Conservation (phyloP, 257 asterid genomes). For the Plantago major region DNA sequence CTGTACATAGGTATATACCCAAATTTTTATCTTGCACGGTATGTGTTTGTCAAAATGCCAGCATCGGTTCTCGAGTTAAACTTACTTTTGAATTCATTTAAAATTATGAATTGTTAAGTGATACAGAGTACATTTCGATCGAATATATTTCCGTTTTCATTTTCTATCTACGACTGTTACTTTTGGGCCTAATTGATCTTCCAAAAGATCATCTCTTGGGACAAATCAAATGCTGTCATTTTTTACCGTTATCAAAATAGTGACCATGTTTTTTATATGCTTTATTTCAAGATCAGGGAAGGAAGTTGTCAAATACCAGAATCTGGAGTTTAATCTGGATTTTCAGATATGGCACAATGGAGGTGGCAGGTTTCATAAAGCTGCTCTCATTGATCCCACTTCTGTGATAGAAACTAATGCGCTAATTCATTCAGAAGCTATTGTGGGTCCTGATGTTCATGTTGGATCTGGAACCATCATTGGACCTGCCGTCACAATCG, state of each 20-base stretch:
- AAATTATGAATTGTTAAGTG: neutral
- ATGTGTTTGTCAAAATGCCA: slow-evolving; percentile 41
- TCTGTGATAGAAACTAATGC: slow-evolving; percentile 70
- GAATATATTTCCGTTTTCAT: neutral
- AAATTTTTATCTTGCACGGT: neutral
- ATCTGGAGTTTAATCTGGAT: slow-evolving; percentile 46
- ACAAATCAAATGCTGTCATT: neutral
- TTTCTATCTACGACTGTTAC: neutral
- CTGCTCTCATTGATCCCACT: slow-evolving; percentile 69
- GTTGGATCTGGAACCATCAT: slow-evolving; percentile 74
- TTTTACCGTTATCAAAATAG: neutral
- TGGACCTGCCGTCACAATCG: slow-evolving; percentile 68
- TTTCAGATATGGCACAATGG: slow-evolving; percentile 71
- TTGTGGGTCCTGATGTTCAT: slow-evolving; percentile 55
- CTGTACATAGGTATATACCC: too few species aligned
- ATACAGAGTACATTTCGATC: neutral
- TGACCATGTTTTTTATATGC: slow-evolving; percentile 9
- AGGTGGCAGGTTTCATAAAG: slow-evolving; percentile 69
- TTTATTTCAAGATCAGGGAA: slow-evolving; percentile 39
- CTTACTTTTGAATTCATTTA: slow-evolving; percentile 18
- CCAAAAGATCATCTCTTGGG: neutral
- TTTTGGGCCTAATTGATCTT: neutral
- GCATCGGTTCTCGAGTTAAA: too few species aligned
- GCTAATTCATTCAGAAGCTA: slow-evolving; percentile 57
- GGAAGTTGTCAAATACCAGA: slow-evolving; percentile 26